These are phyloP conservation scores for Mycosphaerella sp. DNA, from an alignment of 2,329 filamentous ascomycete genomes.

Conservation along the genomic window DNA sequence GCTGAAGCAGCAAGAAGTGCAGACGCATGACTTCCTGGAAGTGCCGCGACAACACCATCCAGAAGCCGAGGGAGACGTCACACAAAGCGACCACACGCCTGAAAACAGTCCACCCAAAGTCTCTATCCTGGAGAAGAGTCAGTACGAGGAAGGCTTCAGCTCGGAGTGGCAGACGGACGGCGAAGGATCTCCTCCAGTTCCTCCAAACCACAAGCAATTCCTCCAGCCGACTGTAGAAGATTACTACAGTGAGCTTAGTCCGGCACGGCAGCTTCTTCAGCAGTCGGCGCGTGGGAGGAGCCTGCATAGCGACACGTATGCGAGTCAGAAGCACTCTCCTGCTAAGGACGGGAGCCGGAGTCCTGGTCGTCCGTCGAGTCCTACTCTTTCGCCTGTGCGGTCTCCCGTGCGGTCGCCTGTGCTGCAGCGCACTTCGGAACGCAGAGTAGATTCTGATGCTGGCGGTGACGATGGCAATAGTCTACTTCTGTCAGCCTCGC, in stretches of 20 bases:
- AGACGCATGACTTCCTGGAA: slow-evolving; percentile 6
- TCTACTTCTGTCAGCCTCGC: neutral
- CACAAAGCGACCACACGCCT: slow-evolving; percentile 28
- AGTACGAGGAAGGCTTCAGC: slow-evolving; percentile 20
- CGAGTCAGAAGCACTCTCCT: slow-evolving; percentile 5
- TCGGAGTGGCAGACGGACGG: slow-evolving; percentile 31
- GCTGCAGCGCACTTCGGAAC: slow-evolving; percentile 14
- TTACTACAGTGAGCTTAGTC: slow-evolving; percentile 32
- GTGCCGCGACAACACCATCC: slow-evolving; percentile 12
- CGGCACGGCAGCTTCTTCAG: slow-evolving; percentile 18
- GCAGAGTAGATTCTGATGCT: neutral
- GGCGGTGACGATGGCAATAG: too few relatives aligned
- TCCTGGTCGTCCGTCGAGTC: slow-evolving; percentile 27
- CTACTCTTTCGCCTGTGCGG: slow-evolving; percentile 27
- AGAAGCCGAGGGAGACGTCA: slow-evolving; percentile 13
- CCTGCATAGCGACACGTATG: slow-evolving; percentile 1
- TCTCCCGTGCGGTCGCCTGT: slow-evolving; percentile 25
- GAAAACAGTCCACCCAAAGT: slow-evolving; percentile 26
- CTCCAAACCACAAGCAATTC: slow-evolving; percentile 25
- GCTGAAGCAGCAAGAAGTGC: slow-evolving; percentile 3
- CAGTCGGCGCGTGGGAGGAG: slow-evolving; percentile 12
- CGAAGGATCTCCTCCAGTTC: slow-evolving; percentile 25
- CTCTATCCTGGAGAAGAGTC: slow-evolving; percentile 10
- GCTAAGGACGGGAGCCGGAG: slow-evolving; percentile 17
- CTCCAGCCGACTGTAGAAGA: slow-evolving; percentile 34